phyloP scores from a whole-genome alignment of 139 green algal species.

The Chlorella sp. region DNA sequence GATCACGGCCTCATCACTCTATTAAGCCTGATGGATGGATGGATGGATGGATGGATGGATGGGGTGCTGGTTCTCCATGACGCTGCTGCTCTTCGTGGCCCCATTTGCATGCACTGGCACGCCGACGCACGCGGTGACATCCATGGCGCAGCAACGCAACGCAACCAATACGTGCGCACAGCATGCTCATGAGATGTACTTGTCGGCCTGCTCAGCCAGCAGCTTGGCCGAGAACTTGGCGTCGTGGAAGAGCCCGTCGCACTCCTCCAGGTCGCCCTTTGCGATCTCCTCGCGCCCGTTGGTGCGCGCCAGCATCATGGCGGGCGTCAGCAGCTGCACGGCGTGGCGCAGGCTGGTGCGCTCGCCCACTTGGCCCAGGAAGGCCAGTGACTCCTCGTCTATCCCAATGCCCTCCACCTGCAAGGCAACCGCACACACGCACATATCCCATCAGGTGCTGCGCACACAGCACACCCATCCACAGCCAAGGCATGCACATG shows the following conservation, averaged over 20 bases:
- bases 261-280: slow-evolving; percentile 73
- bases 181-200: slow-evolving; percentile 66
- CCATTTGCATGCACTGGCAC: too few relatives aligned
- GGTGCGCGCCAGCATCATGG: slow-evolving; percentile 64
- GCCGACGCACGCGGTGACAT: too few relatives aligned
- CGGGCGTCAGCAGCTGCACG: slow-evolving; percentile 90
- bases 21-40: too few relatives aligned
- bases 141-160: too few relatives aligned
- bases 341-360: slow-evolving; percentile 70
- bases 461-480: too few relatives aligned
- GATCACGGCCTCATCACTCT: too few relatives aligned
- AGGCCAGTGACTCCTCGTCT: slow-evolving; percentile 82
- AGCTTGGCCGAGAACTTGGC: slow-evolving; percentile 87
- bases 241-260: slow-evolving; percentile 85
- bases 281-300: slow-evolving; percentile 53
- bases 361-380: slow-evolving; percentile 83
- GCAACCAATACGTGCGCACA: too few relatives aligned
- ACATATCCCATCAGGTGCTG: too few relatives aligned
- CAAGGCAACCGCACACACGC: not conserved
- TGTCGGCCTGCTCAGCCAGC: slow-evolving; percentile 89
- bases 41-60: too few relatives aligned
- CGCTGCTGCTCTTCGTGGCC: too few relatives aligned
- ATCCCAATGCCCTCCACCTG: slow-evolving; percentile 88
- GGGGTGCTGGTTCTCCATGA: too few relatives aligned
- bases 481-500: too few relatives aligned